Percentiles rank a stretch among this genome's conserved stretches.
phyloP scores from a whole-genome alignment of 176 grass and related monocot genomes.

The Puccinellia tenuiflora region DNA sequence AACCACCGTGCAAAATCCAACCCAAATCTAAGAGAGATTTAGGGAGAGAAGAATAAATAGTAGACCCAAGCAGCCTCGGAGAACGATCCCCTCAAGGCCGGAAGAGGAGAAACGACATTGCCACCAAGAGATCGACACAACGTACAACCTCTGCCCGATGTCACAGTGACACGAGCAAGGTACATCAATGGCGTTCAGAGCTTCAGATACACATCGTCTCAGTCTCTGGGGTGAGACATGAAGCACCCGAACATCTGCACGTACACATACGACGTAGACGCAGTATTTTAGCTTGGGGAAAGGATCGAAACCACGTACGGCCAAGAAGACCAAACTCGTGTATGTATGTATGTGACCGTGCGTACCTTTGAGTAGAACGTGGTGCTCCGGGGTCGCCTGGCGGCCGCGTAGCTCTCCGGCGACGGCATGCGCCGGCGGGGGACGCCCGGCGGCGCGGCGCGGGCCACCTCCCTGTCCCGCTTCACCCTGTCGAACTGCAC shows the following conservation, averaged over 20 bases:
- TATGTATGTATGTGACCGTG: no score
- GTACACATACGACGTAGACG: not conserved
- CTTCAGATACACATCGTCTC: not conserved
- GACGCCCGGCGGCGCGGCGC: conserved; percentile 8
- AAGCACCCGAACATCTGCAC: conserved; percentile 51
- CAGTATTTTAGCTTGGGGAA: not conserved
- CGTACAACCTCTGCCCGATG: not conserved
- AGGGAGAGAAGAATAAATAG: not conserved
- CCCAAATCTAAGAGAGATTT: not conserved
- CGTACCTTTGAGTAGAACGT: conserved; percentile 54
- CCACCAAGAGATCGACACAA: no score
- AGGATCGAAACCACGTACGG: not conserved
- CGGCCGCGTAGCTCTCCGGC: conserved; percentile 23
- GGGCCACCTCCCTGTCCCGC: conserved; percentile 39
- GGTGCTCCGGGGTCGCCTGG: conserved; percentile 2
- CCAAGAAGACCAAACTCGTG: not conserved
- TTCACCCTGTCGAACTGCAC: conserved; percentile 70
- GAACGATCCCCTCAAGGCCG: no score
- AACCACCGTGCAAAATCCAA: not conserved
- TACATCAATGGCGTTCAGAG: not conserved
- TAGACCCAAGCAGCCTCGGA: not conserved
- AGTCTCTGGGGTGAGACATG: not conserved
- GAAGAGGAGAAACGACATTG: no score
- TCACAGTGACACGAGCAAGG: not conserved
- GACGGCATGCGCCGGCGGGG: conserved; percentile 24